A percentile compares a stretch with the other conserved stretches of the same genome.
Conservation (phyloP, 441 rosid species). For the Populus hybrid region DNA sequence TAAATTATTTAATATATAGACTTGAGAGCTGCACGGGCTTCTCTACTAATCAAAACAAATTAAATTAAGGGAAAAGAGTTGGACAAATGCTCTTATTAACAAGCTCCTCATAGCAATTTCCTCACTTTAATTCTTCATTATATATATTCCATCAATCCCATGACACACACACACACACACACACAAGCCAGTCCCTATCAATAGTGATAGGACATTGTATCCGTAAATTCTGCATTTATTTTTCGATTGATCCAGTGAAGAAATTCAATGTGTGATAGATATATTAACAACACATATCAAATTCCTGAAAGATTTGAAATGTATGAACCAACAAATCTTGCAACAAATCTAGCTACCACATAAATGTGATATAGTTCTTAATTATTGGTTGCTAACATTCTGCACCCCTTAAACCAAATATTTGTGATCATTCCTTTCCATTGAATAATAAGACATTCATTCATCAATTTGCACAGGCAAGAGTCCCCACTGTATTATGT, state of each 20-base stretch:
- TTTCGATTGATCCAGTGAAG: neutral
- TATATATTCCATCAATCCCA: neutral
- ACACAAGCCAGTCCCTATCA: neutral
- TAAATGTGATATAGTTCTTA: neutral
- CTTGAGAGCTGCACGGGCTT: neutral
- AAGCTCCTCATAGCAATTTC: neutral
- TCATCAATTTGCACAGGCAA: neutral
- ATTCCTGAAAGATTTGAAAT: neutral
- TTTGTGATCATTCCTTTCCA: neutral
- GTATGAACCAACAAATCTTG: neutral
- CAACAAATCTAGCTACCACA: neutral
- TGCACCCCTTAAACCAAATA: neutral
- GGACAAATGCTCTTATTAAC: neutral
- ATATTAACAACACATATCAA: neutral
- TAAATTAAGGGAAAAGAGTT: neutral
- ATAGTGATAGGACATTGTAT: constrained; percentile 8
- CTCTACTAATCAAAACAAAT: neutral
- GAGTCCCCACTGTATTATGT: neutral
- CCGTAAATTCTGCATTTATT: constrained; percentile 6
- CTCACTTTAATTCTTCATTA: neutral
- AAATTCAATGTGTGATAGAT: neutral
- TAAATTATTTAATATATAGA: neutral
- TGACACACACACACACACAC: neutral
- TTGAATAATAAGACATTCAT: too few relatives aligned
- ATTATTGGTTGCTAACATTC: neutral